These are phyloP conservation scores for Cladophialophora yegresii DNA, from an alignment of 2,329 filamentous ascomycete species.

Conservation along the genomic window DNA sequence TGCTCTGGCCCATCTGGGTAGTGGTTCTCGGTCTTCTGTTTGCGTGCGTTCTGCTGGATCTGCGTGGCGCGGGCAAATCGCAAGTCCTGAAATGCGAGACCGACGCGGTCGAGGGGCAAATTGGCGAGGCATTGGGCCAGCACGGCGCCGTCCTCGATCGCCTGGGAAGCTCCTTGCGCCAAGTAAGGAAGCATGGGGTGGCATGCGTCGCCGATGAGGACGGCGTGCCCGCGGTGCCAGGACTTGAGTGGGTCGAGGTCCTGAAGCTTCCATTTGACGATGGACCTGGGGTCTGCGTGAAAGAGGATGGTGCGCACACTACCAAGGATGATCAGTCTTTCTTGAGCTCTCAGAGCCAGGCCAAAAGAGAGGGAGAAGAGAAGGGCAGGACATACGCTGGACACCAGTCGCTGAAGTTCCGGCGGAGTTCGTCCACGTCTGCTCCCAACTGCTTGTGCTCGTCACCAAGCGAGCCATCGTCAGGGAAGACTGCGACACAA, in stretches of 20 bases:
- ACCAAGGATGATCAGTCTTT: neutral
- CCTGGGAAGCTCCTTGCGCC: neutral
- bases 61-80: conserved; percentile 9
- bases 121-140: conserved; percentile 11
- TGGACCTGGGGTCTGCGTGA: conserved; percentile 11
- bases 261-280: conserved; percentile 13
- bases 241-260: conserved; percentile 7
- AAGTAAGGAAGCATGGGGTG: conserved; percentile 7
- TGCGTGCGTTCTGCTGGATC: conserved; percentile 8
- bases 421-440: conserved; percentile 9
- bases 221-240: conserved; percentile 9
- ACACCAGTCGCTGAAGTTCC: conserved; percentile 16
- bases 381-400: conserved; percentile 2
- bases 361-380: neutral
- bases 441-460: conserved; percentile 13
- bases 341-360: neutral
- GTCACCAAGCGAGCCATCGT: conserved; percentile 13
- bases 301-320: conserved; percentile 14
- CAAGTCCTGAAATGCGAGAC: conserved; percentile 5
- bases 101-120: conserved; percentile 7
- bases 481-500: conserved; percentile 12
- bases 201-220: conserved; percentile 8
- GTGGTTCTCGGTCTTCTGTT: conserved; percentile 10
- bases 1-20: conserved; percentile 12
- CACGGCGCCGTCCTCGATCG: conserved; percentile 12